phyloP scores from a whole-genome alignment of 352 stramenopile species.

The Phytophthora uliginosa region DNA sequence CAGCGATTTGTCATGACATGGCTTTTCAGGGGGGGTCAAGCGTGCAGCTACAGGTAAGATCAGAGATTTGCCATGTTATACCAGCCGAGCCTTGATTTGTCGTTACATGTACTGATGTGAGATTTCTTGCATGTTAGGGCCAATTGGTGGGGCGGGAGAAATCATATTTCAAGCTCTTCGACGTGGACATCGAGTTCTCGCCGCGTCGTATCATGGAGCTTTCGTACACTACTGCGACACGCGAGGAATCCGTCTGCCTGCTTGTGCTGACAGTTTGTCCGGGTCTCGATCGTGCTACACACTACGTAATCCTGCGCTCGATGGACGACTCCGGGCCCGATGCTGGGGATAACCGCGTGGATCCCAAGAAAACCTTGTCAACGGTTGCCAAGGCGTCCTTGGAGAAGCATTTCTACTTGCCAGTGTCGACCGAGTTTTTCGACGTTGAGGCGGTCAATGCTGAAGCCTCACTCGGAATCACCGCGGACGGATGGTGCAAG shows the following conservation, averaged over 20 bases:
- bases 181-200: conserved; percentile 52
- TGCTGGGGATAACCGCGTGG: conserved; percentile 7
- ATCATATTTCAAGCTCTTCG: conserved; percentile 55
- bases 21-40: conserved; percentile 52
- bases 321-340: conserved; percentile 31
- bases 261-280: conserved; percentile 54
- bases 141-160: conserved; percentile 42
- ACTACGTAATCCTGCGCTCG: conserved; percentile 52
- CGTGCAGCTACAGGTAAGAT: conserved; percentile 39
- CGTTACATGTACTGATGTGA: not conserved
- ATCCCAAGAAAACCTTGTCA: conserved; percentile 34
- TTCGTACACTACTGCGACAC: conserved; percentile 46
- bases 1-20: conserved; percentile 34
- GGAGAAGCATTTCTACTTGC: conserved; percentile 50
- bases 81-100: not conserved
- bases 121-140: conserved; percentile 28
- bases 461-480: conserved; percentile 31
- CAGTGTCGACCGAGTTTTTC: conserved; percentile 39
- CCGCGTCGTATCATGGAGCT: conserved; percentile 47
- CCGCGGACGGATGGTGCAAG: conserved; percentile 40
- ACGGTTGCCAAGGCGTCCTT: conserved; percentile 33
- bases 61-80: not conserved
- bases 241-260: conserved; percentile 39
- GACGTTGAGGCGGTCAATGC: conserved; percentile 21
- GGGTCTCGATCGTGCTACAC: conserved; percentile 45